Evolutionary conservation across 164 flowering plant species (phyloP).

Genomic region (Malania oleifera): DNA sequence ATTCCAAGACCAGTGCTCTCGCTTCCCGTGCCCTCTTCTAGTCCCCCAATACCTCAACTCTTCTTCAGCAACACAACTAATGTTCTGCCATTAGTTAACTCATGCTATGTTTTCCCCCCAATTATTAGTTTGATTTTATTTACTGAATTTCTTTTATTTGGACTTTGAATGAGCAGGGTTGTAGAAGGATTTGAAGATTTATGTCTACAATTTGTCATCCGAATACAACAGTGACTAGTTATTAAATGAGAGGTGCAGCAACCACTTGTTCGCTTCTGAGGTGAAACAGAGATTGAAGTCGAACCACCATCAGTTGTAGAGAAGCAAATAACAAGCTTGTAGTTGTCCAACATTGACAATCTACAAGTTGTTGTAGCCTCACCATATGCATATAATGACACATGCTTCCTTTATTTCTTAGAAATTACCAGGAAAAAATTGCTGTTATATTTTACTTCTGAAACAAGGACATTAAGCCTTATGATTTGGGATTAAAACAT

Average conservation of each 20-base stretch:
- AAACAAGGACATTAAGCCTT: too few relatives aligned
- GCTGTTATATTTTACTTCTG: too few relatives aligned
- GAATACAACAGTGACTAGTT: conserved; percentile 72
- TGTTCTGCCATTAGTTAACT: background rate
- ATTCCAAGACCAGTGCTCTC: conserved; percentile 17
- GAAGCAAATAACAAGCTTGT: too few relatives aligned
- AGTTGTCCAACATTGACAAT: too few relatives aligned
- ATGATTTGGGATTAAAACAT: too few relatives aligned
- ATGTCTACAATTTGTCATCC: conserved; percentile 71
- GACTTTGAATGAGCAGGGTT: conserved; percentile 14
- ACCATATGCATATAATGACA: too few relatives aligned
- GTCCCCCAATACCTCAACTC: conserved; percentile 18
- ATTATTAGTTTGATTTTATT: background rate
- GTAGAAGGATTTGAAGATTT: conserved; percentile 55
- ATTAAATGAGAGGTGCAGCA: conserved; percentile 56
- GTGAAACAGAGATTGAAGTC: too few relatives aligned
- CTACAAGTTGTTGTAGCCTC: too few relatives aligned
- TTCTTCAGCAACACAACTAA: background rate
- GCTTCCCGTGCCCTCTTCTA: conserved; percentile 61
- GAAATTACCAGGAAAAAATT: too few relatives aligned
- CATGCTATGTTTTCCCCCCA: background rate
- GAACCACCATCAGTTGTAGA: too few relatives aligned
- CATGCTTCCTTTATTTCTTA: too few relatives aligned
- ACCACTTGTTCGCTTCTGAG: conserved; percentile 85
- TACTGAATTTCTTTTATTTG: background rate